These are phyloP conservation scores for Fusarium haematococcum DNA, from an alignment of 2,329 filamentous ascomycete species.

Conservation along the genomic window DNA sequence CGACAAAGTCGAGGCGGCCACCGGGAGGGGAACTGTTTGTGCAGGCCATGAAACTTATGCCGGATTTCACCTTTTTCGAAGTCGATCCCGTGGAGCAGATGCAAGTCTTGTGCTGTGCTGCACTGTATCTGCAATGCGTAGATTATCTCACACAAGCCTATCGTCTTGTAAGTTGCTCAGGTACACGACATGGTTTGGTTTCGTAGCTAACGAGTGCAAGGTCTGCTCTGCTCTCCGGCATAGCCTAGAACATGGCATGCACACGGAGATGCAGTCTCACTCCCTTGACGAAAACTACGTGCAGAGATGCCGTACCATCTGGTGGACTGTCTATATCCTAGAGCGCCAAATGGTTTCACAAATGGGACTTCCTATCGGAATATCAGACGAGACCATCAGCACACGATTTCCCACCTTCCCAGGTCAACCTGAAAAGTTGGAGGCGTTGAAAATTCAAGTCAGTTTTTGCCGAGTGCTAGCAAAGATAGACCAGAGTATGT, in stretches of 20 bases:
- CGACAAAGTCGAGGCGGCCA: slow-evolving; percentile 25
- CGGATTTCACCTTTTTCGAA: slow-evolving; percentile 33
- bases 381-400: slow-evolving; percentile 34
- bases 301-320: slow-evolving; percentile 23
- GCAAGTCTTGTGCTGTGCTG: slow-evolving; percentile 33
- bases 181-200: rapidly evolving
- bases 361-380: slow-evolving; percentile 28
- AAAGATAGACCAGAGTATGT: slow-evolving; percentile 38
- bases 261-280: slow-evolving; percentile 33
- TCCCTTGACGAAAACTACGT: slow-evolving; percentile 22
- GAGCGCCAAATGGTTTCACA: slow-evolving; percentile 34
- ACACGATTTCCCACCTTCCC: slow-evolving; percentile 23
- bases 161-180: slow-evolving; percentile 4
- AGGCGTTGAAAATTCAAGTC: slow-evolving; percentile 30
- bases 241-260: slow-evolving; percentile 29
- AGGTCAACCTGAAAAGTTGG: slow-evolving; percentile 13
- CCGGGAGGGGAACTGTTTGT: slow-evolving; percentile 32
- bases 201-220: background rate
- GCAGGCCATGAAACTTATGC: slow-evolving; percentile 38
- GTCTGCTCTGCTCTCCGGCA: slow-evolving; percentile 27
- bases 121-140: slow-evolving; percentile 29
- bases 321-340: slow-evolving; percentile 37
- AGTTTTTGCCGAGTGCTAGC: slow-evolving; percentile 26
- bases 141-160: slow-evolving; percentile 23
- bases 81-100: slow-evolving; percentile 28